Evolutionary conservation across 441 rosid genomes (phyloP).

Genomic region (Syzygium malaccense): DNA sequence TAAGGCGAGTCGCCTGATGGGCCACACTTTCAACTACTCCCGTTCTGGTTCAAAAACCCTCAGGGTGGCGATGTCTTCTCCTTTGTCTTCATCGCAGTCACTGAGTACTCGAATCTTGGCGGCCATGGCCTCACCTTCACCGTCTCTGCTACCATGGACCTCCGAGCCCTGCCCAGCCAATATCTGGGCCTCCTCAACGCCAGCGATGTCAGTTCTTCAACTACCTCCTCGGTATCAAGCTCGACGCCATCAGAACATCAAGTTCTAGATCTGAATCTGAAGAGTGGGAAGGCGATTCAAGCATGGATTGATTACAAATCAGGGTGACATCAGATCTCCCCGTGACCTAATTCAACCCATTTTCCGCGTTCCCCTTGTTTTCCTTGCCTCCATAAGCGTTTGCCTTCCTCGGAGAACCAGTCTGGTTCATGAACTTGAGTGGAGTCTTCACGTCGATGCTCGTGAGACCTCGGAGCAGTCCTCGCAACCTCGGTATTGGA

Average conservation of each 20-base stretch:
- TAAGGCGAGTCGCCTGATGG: not conserved
- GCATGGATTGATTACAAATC: too few species aligned
- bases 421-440: too few species aligned
- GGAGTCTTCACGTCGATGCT: too few species aligned
- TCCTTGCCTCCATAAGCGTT: too few species aligned
- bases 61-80: too few species aligned
- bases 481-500: too few species aligned
- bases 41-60: constrained; percentile 1
- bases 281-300: not conserved
- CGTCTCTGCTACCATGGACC: not conserved
- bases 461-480: too few species aligned
- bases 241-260: constrained; percentile 10
- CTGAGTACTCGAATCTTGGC: constrained; percentile 11
- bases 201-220: constrained; percentile 3
- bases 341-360: too few species aligned
- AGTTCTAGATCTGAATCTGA: constrained; percentile 10
- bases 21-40: constrained; percentile 12
- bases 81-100: constrained; percentile 1
- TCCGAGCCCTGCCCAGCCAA: not conserved
- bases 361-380: too few species aligned
- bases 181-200: not conserved
- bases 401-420: too few species aligned
- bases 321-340: too few species aligned
- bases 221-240: constrained; percentile 22
- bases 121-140: constrained; percentile 18